phyloP scores from a whole-genome alignment of 2,329 filamentous ascomycete genomes.

The Elsinoe ampelina region DNA sequence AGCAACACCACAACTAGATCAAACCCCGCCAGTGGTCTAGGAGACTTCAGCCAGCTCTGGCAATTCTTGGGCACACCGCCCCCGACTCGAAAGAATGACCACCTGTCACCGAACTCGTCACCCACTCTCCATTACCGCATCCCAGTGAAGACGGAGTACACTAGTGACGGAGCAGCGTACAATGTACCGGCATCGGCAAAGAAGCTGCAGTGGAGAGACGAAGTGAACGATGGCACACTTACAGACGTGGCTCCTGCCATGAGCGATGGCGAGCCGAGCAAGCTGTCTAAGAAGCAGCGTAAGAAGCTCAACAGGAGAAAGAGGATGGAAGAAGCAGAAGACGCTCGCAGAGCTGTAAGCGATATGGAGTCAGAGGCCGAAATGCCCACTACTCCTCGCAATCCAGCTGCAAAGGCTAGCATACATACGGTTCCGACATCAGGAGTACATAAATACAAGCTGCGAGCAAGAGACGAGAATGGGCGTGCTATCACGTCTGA shows the following conservation, averaged over 20 bases:
- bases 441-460: constrained; percentile 11
- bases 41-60: constrained; percentile 41
- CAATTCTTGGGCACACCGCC: constrained; percentile 32
- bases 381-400: constrained; percentile 13
- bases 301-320: constrained; percentile 29
- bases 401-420: constrained; percentile 31
- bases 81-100: neutral
- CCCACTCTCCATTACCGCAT: constrained; percentile 17
- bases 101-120: constrained; percentile 17
- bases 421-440: constrained; percentile 20
- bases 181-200: constrained; percentile 17
- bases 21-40: constrained; percentile 24
- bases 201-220: constrained; percentile 21
- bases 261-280: constrained; percentile 16
- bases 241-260: constrained; percentile 16
- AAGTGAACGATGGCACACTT: constrained; percentile 18
- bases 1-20: constrained; percentile 17
- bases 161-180: constrained; percentile 36
- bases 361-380: constrained; percentile 30
- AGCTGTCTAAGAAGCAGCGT: constrained; percentile 28
- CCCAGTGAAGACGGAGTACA: constrained; percentile 29
- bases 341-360: constrained; percentile 20
- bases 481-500: neutral
- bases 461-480: constrained; percentile 5
- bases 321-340: constrained; percentile 21